phyloP scores from a whole-genome alignment of 1,284 basidiomycete species.

The Apiotrichum montevideense region DNA sequence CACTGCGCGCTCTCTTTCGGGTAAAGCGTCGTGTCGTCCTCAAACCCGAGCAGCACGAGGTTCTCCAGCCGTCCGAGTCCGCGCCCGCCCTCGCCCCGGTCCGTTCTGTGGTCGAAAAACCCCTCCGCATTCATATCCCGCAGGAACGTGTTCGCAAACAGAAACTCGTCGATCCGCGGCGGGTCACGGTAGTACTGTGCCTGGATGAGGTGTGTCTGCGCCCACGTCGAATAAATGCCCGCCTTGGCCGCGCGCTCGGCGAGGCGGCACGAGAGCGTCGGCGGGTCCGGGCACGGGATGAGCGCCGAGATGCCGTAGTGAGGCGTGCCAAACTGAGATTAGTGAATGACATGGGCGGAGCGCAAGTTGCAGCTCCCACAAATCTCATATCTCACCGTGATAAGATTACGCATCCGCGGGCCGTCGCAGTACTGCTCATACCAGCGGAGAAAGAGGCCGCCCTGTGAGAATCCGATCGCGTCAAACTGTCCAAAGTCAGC shows the following conservation, averaged over 20 bases:
- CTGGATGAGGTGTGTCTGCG: slow-evolving; percentile 73
- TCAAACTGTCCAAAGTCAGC: slow-evolving; percentile 54
- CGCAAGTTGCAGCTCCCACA: too few species aligned
- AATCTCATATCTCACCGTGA: slow-evolving; percentile 53
- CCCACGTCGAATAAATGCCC: slow-evolving; percentile 76
- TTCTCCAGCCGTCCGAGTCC: slow-evolving; percentile 40
- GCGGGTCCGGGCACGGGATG: slow-evolving; percentile 45
- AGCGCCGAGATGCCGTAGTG: slow-evolving; percentile 45
- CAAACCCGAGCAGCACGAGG: slow-evolving; percentile 46
- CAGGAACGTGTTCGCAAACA: slow-evolving; percentile 55
- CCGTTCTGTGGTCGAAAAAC: slow-evolving; percentile 5
- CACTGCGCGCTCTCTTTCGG: slow-evolving; percentile 44
- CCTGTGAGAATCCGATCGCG: slow-evolving; percentile 88
- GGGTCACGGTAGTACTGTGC: slow-evolving; percentile 94
- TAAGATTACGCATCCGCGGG: slow-evolving; percentile 72
- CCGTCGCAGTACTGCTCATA: slow-evolving; percentile 79
- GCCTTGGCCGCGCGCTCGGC: slow-evolving; percentile 64
- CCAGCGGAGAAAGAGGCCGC: slow-evolving; percentile 85
- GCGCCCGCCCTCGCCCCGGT: slow-evolving; percentile 19
- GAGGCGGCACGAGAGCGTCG: slow-evolving; percentile 58
- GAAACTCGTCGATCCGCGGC: slow-evolving; percentile 63
- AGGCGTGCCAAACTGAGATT: slow-evolving; percentile 48
- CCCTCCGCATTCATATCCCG: slow-evolving; percentile 42
- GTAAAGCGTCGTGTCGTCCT: slow-evolving; percentile 42
- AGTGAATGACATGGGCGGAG: slow-evolving; percentile 5